Evolutionary conservation across 139 green algal genomes (phyloP).

Genomic region (Chlorella sp.): DNA sequence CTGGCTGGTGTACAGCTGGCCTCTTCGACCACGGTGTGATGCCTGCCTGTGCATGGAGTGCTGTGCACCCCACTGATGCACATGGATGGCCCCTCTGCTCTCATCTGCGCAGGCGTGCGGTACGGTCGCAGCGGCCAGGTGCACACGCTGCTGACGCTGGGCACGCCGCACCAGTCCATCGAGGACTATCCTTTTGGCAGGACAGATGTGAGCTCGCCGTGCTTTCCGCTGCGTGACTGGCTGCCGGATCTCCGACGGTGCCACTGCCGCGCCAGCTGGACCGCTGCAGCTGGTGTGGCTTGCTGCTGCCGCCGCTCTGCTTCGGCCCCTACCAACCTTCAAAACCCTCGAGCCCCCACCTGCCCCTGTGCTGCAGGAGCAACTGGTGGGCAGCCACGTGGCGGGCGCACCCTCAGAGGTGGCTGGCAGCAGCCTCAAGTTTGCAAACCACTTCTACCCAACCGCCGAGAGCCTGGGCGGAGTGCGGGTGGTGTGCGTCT

Average conservation of each 20-base stretch:
- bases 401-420: neutral
- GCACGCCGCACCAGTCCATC: constrained; percentile 48
- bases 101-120: constrained; percentile 18
- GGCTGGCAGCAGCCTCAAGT: constrained; percentile 42
- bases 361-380: neutral
- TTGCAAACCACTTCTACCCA: constrained; percentile 53
- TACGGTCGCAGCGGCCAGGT: constrained; percentile 29
- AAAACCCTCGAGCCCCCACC: neutral
- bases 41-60: too few relatives aligned
- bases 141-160: constrained; percentile 52
- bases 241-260: too few relatives aligned
- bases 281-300: too few relatives aligned
- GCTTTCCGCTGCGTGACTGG: too few relatives aligned
- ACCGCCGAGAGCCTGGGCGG: constrained; percentile 8
- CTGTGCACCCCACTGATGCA: too few relatives aligned
- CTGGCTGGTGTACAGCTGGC: neutral
- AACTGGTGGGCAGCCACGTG: neutral
- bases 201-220: constrained; percentile 3
- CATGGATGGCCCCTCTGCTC: neutral
- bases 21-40: too few relatives aligned
- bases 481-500: constrained; percentile 42
- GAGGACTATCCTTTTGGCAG: constrained; percentile 53
- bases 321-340: too few relatives aligned
- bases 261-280: too few relatives aligned
- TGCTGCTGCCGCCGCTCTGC: too few relatives aligned